Evolutionary conservation across 257 asterid species (phyloP).

Genomic region (Nicotiana otophora): DNA sequence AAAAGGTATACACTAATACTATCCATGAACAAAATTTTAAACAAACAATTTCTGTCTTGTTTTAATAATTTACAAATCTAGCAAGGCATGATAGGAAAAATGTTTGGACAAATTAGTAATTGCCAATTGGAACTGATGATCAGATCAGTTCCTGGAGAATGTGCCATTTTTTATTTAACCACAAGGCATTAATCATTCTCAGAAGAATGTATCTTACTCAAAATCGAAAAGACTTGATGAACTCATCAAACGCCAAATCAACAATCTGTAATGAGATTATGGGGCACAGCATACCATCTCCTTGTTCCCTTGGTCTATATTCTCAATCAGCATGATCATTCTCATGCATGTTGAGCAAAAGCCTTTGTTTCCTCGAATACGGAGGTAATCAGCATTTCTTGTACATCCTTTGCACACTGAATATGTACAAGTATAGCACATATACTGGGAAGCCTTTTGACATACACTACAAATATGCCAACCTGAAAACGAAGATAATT

Average conservation of each 20-base stretch:
- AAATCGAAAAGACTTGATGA: background rate
- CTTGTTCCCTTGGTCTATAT: slow-evolving; percentile 58
- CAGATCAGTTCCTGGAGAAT: background rate
- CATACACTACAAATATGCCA: slow-evolving; percentile 99
- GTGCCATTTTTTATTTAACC: background rate
- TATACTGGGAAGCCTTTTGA: slow-evolving; percentile 58
- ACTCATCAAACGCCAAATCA: background rate
- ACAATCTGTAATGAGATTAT: background rate
- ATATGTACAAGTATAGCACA: slow-evolving; percentile 93
- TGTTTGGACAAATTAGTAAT: background rate
- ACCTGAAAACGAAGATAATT: slow-evolving; percentile 53
- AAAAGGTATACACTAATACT: background rate
- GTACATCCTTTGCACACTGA: slow-evolving; percentile 90
- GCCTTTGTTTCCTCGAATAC: slow-evolving; percentile 81
- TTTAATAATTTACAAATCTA: background rate
- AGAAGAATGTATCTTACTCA: background rate
- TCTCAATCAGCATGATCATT: slow-evolving; percentile 77
- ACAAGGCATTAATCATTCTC: background rate
- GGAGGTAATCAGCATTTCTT: slow-evolving; percentile 54
- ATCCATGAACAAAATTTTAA: background rate
- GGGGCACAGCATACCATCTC: slow-evolving; percentile 52
- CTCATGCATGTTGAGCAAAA: slow-evolving; percentile 90
- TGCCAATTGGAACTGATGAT: background rate
- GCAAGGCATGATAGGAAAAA: background rate
- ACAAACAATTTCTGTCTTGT: background rate